A percentile compares a stretch with the other conserved stretches of the same genome.
phyloP scores from a whole-genome alignment of 352 stramenopile genomes.

The Phytophthora quininea region DNA sequence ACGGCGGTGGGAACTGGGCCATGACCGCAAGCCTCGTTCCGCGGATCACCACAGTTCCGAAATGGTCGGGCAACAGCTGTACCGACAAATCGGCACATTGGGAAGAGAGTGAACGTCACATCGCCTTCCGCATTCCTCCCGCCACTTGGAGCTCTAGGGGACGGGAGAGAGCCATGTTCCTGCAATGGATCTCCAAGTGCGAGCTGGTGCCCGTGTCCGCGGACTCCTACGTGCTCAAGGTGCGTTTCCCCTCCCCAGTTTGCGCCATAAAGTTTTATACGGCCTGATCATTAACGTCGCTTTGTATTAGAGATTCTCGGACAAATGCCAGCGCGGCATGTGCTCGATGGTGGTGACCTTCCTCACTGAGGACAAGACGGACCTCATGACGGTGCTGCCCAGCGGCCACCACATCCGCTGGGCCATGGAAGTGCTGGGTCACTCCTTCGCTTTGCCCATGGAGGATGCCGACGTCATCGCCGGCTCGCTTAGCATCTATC shows the following conservation, averaged over 20 bases:
- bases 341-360: slow-evolving; percentile 83
- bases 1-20: slow-evolving; percentile 34
- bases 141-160: background rate
- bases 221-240: slow-evolving; percentile 86
- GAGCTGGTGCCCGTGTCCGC: slow-evolving; percentile 72
- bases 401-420: slow-evolving; percentile 83
- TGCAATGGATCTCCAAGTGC: slow-evolving; percentile 89
- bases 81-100: background rate
- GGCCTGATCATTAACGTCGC: background rate
- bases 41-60: background rate
- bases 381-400: slow-evolving; percentile 59
- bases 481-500: slow-evolving; percentile 81
- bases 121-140: background rate
- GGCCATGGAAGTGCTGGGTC: slow-evolving; percentile 87
- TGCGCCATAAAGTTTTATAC: background rate
- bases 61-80: too few relatives aligned
- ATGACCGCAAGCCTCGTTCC: slow-evolving; percentile 3
- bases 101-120: background rate
- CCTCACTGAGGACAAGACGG: slow-evolving; percentile 58
- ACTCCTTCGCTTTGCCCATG: slow-evolving; percentile 86
- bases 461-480: slow-evolving; percentile 84
- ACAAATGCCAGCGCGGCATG: slow-evolving; percentile 86
- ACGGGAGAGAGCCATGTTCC: slow-evolving; percentile 61
- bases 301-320: slow-evolving; percentile 78
- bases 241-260: slow-evolving; percentile 11